Conservation (phyloP, 352 stramenopile genomes). For the Phytophthora cactorum region DNA sequence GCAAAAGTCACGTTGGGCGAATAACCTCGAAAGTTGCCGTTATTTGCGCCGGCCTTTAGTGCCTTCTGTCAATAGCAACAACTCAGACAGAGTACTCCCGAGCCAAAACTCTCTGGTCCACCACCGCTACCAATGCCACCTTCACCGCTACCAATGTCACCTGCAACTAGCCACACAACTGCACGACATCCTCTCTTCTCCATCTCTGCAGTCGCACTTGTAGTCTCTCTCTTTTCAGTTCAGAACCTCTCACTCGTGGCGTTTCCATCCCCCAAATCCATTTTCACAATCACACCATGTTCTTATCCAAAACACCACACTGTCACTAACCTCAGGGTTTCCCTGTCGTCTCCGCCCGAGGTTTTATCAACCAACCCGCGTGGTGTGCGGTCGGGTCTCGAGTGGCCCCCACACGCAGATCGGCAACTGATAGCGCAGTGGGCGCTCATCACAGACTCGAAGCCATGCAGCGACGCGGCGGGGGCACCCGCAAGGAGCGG, state of each 20-base stretch:
- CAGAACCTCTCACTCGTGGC: not conserved
- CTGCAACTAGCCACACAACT: no score
- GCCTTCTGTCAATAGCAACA: constrained; percentile 1
- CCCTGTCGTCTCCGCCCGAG: constrained; percentile 3
- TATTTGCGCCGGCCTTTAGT: constrained; percentile 17
- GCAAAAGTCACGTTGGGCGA: not conserved
- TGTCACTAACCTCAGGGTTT: constrained; percentile 10
- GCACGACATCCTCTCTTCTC: not conserved
- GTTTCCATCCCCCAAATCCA: not conserved
- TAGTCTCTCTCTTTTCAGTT: not conserved
- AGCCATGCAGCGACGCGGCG: constrained; percentile 44
- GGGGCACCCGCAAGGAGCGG: constrained; percentile 80
- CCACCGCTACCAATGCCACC: not conserved
- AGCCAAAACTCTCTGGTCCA: not conserved
- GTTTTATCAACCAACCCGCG: constrained; percentile 24
- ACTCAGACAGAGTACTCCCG: constrained; percentile 13
- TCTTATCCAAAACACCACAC: not conserved
- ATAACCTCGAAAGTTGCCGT: constrained; percentile 19
- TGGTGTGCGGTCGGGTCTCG: not conserved
- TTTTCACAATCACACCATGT: constrained; percentile 3
- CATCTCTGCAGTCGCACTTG: not conserved
- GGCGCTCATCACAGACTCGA: constrained; percentile 26
- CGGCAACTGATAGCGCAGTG: constrained; percentile 37
- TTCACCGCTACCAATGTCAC: not conserved
- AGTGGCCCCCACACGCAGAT: constrained; percentile 33